Evolutionary conservation across 2,329 filamentous ascomycete species (phyloP).

Genomic region (Pyricularia sp.): DNA sequence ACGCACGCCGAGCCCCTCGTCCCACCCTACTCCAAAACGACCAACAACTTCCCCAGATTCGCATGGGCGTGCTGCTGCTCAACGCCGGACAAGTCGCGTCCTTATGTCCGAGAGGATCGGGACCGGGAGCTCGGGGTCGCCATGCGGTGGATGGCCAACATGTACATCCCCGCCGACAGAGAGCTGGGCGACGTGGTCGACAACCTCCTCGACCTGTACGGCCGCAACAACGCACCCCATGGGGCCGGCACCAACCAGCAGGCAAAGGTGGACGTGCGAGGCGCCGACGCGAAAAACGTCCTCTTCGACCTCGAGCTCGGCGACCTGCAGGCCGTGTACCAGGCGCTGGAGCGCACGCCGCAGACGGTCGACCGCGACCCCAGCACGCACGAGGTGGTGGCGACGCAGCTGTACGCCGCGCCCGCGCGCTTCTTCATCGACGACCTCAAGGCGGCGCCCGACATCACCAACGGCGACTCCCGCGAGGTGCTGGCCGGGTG

Average conservation of each 20-base stretch:
- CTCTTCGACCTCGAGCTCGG: not conserved
- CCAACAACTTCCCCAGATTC: constrained; percentile 6
- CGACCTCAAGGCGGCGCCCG: not conserved
- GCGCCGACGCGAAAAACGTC: not conserved
- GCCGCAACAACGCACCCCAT: not conserved
- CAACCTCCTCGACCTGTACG: not conserved
- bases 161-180: not conserved
- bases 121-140: not conserved
- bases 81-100: not conserved
- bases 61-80: constrained; percentile 7
- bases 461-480: not conserved
- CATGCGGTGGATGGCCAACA: not conserved
- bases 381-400: not conserved
- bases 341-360: not conserved
- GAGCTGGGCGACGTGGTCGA: not conserved
- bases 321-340: not conserved
- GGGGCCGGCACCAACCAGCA: not conserved
- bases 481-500: not conserved
- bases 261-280: not conserved
- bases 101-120: not conserved
- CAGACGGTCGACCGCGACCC: not conserved
- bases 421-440: not conserved
- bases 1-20: constrained; percentile 8
- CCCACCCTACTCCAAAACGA: constrained; percentile 9
- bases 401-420: not conserved